Conservation (phyloP, 176 grass and related monocot species). For the Puya raimondii region DNA sequence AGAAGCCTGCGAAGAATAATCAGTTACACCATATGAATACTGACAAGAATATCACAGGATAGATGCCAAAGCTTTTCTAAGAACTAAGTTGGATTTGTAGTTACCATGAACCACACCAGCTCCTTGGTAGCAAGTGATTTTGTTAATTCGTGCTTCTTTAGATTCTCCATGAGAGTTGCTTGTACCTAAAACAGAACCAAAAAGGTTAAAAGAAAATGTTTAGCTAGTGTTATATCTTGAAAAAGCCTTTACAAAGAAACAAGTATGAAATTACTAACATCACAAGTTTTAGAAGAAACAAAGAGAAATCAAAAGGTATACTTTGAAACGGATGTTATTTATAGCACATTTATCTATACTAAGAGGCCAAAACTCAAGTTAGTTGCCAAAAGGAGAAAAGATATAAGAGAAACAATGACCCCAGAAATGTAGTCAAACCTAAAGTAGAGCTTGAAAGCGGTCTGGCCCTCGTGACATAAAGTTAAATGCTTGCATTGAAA, state of each 20-base stretch:
- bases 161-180: slow-evolving; percentile 55
- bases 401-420: too few relatives aligned
- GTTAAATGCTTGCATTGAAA: too few relatives aligned
- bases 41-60: not conserved
- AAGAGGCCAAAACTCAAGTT: too few relatives aligned
- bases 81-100: not conserved
- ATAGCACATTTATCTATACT: too few relatives aligned
- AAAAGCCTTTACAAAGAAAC: not conserved
- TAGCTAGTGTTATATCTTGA: not conserved
- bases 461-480: not conserved
- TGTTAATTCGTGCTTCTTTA: slow-evolving; percentile 58
- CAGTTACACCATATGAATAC: slow-evolving; percentile 20
- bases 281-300: too few relatives aligned
- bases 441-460: not conserved
- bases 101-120: slow-evolving; percentile 86
- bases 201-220: slow-evolving; percentile 1
- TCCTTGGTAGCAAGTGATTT: slow-evolving; percentile 72
- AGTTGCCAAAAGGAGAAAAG: too few relatives aligned
- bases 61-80: not conserved
- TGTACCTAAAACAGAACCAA: slow-evolving; percentile 54
- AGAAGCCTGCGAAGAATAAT: slow-evolving; percentile 47
- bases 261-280: too few relatives aligned
- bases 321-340: too few relatives aligned
- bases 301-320: too few relatives aligned
- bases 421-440: not conserved